Percentiles rank a stretch among this genome's conserved stretches.
Evolutionary conservation across 257 asterid species (phyloP).

Genomic region (Rehmannia glutinosa): DNA sequence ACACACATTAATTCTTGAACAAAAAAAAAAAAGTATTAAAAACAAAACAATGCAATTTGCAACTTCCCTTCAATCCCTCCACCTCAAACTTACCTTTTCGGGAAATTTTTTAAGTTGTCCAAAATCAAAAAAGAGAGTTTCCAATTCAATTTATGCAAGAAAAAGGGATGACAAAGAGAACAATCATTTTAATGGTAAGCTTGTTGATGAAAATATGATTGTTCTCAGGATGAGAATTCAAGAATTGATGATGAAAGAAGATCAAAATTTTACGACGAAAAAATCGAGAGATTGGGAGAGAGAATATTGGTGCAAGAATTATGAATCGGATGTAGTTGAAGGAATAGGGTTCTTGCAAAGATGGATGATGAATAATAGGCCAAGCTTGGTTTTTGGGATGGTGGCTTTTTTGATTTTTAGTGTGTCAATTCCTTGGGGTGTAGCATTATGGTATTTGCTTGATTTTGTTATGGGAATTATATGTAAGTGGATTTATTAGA

Average conservation of each 20-base stretch:
- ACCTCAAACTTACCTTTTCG: neutral
- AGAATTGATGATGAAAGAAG: constrained; percentile 1
- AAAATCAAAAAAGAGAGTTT: neutral
- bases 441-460: neutral
- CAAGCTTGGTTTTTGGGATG: constrained; percentile 18
- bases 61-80: neutral
- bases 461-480: neutral
- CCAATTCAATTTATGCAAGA: neutral
- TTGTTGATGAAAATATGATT: constrained; percentile 29
- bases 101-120: neutral
- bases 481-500: neutral
- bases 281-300: neutral
- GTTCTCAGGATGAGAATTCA: constrained; percentile 16
- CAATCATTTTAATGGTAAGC: neutral
- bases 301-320: neutral
- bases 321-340: constrained; percentile 15
- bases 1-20: neutral
- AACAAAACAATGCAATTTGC: neutral
- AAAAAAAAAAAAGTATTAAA: too few species aligned
- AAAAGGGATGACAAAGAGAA: neutral
- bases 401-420: constrained; percentile 12
- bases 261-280: neutral
- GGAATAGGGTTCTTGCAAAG: constrained; percentile 21
- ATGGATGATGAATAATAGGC: constrained; percentile 19
- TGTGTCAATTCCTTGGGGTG: neutral